phyloP scores from a whole-genome alignment of 1,284 basidiomycete genomes.

The Cutaneotrichosporon cavernicola region DNA sequence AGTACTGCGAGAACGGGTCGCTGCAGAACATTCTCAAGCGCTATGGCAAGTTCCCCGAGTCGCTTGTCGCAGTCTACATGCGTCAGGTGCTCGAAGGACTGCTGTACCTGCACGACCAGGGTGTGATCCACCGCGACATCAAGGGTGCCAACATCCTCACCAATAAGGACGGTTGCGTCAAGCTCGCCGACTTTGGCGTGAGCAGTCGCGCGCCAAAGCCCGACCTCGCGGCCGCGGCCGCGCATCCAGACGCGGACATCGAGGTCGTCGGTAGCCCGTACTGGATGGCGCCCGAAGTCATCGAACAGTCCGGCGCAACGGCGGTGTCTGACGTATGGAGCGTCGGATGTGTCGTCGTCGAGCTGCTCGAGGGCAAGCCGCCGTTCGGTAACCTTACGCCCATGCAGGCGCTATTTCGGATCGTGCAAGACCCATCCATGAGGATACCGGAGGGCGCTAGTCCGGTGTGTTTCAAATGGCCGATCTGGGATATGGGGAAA shows the following conservation, averaged over 20 bases:
- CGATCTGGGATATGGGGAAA: neutral
- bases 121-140: constrained; percentile 97
- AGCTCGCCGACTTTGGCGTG: constrained; percentile 92
- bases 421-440: constrained; percentile 95
- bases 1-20: constrained; percentile 96
- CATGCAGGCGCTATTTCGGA: constrained; percentile 96
- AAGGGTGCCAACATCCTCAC: constrained; percentile 97
- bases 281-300: constrained; percentile 99
- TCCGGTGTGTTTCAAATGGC: constrained; percentile 48
- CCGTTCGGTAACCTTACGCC: constrained; percentile 94
- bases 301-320: constrained; percentile 93
- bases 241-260: constrained; percentile 58
- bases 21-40: constrained; percentile 91
- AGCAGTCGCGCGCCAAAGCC: constrained; percentile 59
- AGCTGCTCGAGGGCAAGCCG: constrained; percentile 90
- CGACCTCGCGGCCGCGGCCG: constrained; percentile 22
- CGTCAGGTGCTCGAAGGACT: constrained; percentile 86
- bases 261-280: constrained; percentile 95
- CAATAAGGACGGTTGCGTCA: constrained; percentile 97
- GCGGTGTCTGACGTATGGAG: constrained; percentile 97
- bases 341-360: constrained; percentile 94
- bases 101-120: constrained; percentile 86
- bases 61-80: constrained; percentile 92
- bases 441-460: constrained; percentile 93
- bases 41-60: constrained; percentile 97